These are phyloP conservation scores for Scenedesmus sp. DNA, from an alignment of 163 green algal genomes.

Conservation along the genomic window DNA sequence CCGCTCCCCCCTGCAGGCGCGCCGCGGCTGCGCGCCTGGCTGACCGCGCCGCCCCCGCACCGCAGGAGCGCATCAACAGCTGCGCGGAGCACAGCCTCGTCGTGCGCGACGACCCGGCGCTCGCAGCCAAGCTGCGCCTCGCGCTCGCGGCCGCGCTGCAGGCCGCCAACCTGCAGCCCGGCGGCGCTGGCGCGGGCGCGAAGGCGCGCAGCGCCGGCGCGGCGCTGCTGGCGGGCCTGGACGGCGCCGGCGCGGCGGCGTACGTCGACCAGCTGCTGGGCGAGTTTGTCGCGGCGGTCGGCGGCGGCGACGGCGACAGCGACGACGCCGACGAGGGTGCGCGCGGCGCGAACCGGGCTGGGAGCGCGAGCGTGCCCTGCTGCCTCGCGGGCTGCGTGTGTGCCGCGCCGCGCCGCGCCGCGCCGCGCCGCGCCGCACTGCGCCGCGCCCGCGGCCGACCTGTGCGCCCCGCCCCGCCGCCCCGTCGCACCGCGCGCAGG, in stretches of 20 bases:
- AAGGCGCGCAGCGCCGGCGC: background rate
- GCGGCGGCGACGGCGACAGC: background rate
- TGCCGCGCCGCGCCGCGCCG: too few relatives aligned
- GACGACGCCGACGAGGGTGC: background rate
- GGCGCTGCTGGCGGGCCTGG: conserved; percentile 39
- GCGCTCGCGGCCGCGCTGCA: conserved; percentile 61
- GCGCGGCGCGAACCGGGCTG: background rate
- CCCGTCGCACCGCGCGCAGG: too few relatives aligned
- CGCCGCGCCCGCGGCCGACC: too few relatives aligned
- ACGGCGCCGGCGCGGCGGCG: conserved; percentile 45
- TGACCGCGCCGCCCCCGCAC: background rate
- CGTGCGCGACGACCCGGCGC: background rate
- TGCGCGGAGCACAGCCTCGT: conserved; percentile 27
- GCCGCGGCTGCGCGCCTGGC: background rate
- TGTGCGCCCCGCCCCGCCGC: too few relatives aligned
- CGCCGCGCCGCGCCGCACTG: too few relatives aligned
- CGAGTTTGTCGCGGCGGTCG: conserved; percentile 43
- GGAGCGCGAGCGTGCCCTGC: conserved; percentile 22
- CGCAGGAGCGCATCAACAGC: conserved; percentile 38
- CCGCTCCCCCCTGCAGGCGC: too few relatives aligned
- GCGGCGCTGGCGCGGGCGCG: background rate
- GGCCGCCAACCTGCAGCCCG: conserved; percentile 9
- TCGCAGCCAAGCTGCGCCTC: conserved; percentile 43
- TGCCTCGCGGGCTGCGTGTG: too few relatives aligned
- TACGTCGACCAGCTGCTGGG: conserved; percentile 56